Conservation (phyloP, 2,329 filamentous ascomycete genomes). For the Apiospora kogelbergensis region DNA sequence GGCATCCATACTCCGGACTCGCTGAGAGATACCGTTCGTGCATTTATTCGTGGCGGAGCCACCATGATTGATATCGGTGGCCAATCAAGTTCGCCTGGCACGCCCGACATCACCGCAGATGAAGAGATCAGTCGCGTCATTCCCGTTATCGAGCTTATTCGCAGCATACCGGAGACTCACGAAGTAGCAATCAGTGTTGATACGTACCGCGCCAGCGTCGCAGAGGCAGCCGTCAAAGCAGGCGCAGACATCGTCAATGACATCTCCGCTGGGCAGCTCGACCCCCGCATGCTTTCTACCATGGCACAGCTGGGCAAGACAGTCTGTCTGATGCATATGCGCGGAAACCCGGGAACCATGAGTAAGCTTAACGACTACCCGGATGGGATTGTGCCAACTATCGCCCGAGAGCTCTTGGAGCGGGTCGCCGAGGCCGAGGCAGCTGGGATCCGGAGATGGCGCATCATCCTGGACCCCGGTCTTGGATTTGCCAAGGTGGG, state of each 20-base stretch:
- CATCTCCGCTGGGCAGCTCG: slow-evolving; percentile 79
- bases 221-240: slow-evolving; percentile 69
- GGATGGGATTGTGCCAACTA: slow-evolving; percentile 61
- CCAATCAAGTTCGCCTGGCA: slow-evolving; percentile 83
- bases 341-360: slow-evolving; percentile 85
- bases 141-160: slow-evolving; percentile 75
- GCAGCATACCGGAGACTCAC: slow-evolving; percentile 60
- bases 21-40: slow-evolving; percentile 58
- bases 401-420: slow-evolving; percentile 66
- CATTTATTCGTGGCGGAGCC: slow-evolving; percentile 68
- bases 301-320: slow-evolving; percentile 77
- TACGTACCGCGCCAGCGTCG: slow-evolving; percentile 86
- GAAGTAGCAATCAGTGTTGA: slow-evolving; percentile 81
- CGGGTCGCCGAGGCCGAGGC: slow-evolving; percentile 73
- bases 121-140: slow-evolving; percentile 79
- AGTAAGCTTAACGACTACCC: slow-evolving; percentile 67
- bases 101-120: slow-evolving; percentile 64
- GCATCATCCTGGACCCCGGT: slow-evolving; percentile 91
- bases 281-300: slow-evolving; percentile 77
- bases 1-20: slow-evolving; percentile 59
- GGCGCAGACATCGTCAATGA: slow-evolving; percentile 96
- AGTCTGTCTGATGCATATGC: slow-evolving; percentile 90
- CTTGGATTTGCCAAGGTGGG: slow-evolving; percentile 89
- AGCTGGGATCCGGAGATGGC: slow-evolving; percentile 86
- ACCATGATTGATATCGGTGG: slow-evolving; percentile 91